Conservation (phyloP, 129 eudicot species). For the Daucus carota region DH1_v3.0 NC_030389.2:644501-645000, state of each 20-base stretch:
- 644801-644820: neutral
- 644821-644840: constrained; percentile 35
- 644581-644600: neutral
- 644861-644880: constrained; percentile 83
- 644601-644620: neutral
- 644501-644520: constrained; percentile 86
- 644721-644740: neutral
- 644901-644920: constrained; percentile 76
- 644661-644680: constrained; percentile 93
- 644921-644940: constrained; percentile 73
- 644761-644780: too few species aligned
- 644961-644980: neutral
- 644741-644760: neutral
- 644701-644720: constrained; percentile 55
- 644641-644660: constrained; percentile 80
- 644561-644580: constrained; percentile 10
- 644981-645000: neutral
- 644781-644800: neutral
- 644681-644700: constrained; percentile 72
- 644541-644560: constrained; percentile 76
- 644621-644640: neutral
- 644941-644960: too few species aligned
- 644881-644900: constrained; percentile 80
- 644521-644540: constrained; percentile 87
- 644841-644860: constrained; percentile 79